Base-by-base conservation (phyloP, 1,139 yeast genomes). In the Yamadazyma aaseri region DNA sequence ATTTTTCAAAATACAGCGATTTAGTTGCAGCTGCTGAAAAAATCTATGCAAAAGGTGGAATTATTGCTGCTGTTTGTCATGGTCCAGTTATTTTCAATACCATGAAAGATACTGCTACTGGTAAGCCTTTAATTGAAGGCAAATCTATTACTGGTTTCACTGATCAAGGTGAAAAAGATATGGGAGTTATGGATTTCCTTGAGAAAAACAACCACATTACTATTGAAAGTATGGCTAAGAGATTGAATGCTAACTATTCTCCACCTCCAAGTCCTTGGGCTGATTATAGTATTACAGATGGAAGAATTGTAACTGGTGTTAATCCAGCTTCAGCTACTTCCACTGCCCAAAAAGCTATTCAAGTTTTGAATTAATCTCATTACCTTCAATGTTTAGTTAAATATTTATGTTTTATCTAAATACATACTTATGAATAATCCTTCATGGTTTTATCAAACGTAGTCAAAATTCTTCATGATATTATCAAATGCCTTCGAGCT, bases 31-130 rank as follows among this genome's bases (percentile, higher is more conserved):
- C 76, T 29, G 79, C 77, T 17, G 56, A 61, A 27, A 55, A 59
- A 9, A 69, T 78, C 33, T 76, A 71, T 51, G 60, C 58, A 28
- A 58, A 67, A 24, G 74, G 73, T 22, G 83, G 83, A 31, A 69
- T 76, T 26, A 72, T 79, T 17, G 54, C 79, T 26, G 81, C 85
- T 11, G 84, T 79, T 15, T 80, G 86, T 56, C 86, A 80, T 45
- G 86, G 85, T 4, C 82, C 84, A 10, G 69, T 71, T 26, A 64
- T 78, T 41, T 72, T 80, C 38, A 71, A 64, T 22, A 63, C 66
- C 31, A 55, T 78, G 43, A 60, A 52, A 28, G 73, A 71, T 42
- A 48, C 57, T 31, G 44, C 53, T 15, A 63, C 68, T 21, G 79
- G 78, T 27, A 59, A 65, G 34, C 57, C 61, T 8, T 48, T 80